Base-by-base conservation (phyloP, 805 yeast species). In the Debaryomyces maramus region DNA sequence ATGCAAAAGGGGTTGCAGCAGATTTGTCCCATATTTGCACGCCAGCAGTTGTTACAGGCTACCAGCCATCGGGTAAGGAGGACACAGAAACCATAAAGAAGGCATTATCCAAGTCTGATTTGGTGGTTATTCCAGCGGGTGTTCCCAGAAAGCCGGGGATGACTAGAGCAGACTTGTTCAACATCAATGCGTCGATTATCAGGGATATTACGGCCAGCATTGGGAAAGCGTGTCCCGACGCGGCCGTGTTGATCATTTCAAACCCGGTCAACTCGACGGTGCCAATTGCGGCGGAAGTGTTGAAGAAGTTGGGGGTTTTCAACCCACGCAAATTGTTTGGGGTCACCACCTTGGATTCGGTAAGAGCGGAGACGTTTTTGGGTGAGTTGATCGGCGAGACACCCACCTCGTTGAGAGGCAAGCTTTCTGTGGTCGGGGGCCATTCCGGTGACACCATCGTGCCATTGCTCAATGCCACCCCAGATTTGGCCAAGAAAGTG, bases 131-230 rank as follows among this genome's bases (percentile, higher is more conserved):
- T 36, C 75, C 75, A 9, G 75, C 75, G 16, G 75, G 75, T 20
- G 73, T 70, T 9, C 75, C 75, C 17, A 64, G 75, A 51, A 70
- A 70, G 48, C 75, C 75, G 6, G 75, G 75, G 17, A 70, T 70
- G 75, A 68, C 75, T 29, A 57, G 75, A 46, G 74, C 72, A 22
- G 75, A 70, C 49, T 63, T 70, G 40, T 70, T 70, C 53, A 70
- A 70, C 47, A 70, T 70, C 48, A 70, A 70, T 51, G 75, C 75
- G 2, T 64, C 68, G 34, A 70, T 70, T 34, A 56, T 70, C 34
- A 56, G 75, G 36, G 75, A 69, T 46, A 61, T 70, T 51, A 68
- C 62, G 28, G 70, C 68, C 32, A 64, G 64, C 44, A 59, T 67
- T 29, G 75, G 60, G 13, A 57, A 51, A 39, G 58, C 62, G 8